Evolutionary conservation across 441 rosid genomes (phyloP).

Genomic region (Pelargonium fulgidum): DNA sequence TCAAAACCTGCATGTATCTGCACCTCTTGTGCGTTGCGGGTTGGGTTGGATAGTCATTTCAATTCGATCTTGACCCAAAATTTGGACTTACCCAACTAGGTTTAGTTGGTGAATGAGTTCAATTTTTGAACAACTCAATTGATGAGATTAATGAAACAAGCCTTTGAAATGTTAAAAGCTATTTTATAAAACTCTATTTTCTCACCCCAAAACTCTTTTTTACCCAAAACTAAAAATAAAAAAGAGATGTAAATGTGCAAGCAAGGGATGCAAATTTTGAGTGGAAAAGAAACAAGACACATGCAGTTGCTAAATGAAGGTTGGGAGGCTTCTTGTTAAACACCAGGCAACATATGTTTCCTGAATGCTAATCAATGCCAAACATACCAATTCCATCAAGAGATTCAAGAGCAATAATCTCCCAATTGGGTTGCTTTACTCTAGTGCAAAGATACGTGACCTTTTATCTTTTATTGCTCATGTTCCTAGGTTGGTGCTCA

Average conservation of each 20-base stretch:
- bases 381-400: neutral
- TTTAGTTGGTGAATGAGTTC: no score
- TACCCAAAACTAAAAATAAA: neutral
- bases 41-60: no score
- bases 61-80: no score
- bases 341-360: neutral
- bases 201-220: no score
- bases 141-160: no score
- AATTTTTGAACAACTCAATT: no score
- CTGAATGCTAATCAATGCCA: slow-evolving; percentile 4
- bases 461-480: neutral
- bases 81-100: no score
- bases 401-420: neutral
- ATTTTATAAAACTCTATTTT: no score
- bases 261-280: neutral
- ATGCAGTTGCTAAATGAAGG: neutral
- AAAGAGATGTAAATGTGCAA: slow-evolving; percentile 4
- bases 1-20: no score
- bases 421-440: neutral
- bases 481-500: slow-evolving; percentile 4
- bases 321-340: neutral
- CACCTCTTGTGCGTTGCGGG: no score
- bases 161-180: no score
- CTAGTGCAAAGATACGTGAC: neutral
- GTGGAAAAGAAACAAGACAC: neutral